Conservation (phyloP, 768 basidiomycete species). For the Boletus rufocinnamomeus region DNA sequence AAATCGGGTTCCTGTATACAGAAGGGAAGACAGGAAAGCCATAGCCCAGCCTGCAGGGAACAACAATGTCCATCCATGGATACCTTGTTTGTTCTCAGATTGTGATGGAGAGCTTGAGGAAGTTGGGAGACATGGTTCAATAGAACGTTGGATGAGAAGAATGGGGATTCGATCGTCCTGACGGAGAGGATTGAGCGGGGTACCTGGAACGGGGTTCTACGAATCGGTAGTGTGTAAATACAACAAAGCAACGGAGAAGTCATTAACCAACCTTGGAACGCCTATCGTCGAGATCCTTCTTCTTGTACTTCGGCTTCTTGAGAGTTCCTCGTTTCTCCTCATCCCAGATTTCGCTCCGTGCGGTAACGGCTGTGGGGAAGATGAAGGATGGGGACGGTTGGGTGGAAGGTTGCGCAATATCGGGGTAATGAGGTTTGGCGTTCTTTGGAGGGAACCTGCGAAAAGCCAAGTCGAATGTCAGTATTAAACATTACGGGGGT, state of each 20-base stretch:
- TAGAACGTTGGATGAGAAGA: slow-evolving; percentile 77
- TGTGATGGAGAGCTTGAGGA: slow-evolving; percentile 17
- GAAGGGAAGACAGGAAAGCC: slow-evolving; percentile 83
- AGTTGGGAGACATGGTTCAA: slow-evolving; percentile 41
- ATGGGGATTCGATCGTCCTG: slow-evolving; percentile 86
- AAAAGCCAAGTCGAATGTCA: not conserved
- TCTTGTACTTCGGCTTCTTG: slow-evolving; percentile 67
- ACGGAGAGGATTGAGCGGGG: slow-evolving; percentile 58
- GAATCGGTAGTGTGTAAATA: not conserved
- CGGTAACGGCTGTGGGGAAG: slow-evolving; percentile 59
- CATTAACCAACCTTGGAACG: slow-evolving; percentile 57
- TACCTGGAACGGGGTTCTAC: slow-evolving; percentile 80
- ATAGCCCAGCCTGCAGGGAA: slow-evolving; percentile 90
- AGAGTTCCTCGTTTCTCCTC: slow-evolving; percentile 56
- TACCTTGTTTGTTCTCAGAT: slow-evolving; percentile 38
- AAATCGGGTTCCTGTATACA: slow-evolving; percentile 80
- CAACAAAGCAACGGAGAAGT: not conserved
- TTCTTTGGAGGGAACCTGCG: slow-evolving; percentile 84
- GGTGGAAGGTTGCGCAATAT: slow-evolving; percentile 27
- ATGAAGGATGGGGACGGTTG: slow-evolving; percentile 33
- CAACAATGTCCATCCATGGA: slow-evolving; percentile 88
- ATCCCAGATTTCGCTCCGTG: slow-evolving; percentile 72
- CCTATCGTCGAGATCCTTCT: slow-evolving; percentile 85
- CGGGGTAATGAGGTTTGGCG: slow-evolving; percentile 45
- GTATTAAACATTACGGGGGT: not conserved